Evolutionary conservation across 331 rosid species (phyloP).

Genomic region (Erythrophleum ivorense): DNA sequence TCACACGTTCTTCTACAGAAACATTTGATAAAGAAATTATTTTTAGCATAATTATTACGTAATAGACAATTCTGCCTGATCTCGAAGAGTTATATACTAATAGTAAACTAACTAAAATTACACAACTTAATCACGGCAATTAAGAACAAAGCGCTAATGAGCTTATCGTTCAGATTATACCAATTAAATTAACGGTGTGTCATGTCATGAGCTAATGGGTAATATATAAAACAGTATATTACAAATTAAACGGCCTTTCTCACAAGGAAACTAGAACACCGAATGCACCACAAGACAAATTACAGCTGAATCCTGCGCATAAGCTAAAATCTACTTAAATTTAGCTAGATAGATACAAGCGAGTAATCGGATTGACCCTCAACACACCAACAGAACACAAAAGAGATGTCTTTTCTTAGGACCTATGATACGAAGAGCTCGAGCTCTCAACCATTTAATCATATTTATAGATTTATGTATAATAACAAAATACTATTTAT

Average conservation of each 20-base stretch:
- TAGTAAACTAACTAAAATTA: not conserved
- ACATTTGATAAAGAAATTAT: not conserved
- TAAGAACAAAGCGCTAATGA: not conserved
- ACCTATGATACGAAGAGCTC: not conserved
- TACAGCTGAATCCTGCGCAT: not conserved
- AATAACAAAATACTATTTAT: not conserved
- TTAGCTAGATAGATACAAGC: not conserved
- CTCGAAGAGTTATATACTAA: not conserved
- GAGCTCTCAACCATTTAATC: not conserved
- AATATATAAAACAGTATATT: not conserved
- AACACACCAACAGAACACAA: not conserved
- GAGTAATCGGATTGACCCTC: not conserved
- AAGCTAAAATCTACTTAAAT: not conserved
- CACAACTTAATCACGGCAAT: not conserved
- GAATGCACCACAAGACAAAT: not conserved
- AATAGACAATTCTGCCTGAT: not conserved
- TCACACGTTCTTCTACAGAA: not conserved
- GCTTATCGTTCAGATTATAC: not conserved
- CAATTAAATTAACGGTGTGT: not conserved
- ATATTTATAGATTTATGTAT: not conserved
- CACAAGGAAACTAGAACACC: not conserved
- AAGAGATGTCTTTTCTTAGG: not conserved
- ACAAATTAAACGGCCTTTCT: conserved; percentile 3
- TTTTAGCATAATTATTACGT: not conserved
- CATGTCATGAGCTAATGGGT: not conserved